Evolutionary conservation across 371 early-diverging fungal genomes (phyloP).

Genomic region (Mortierella sp.): DNA sequence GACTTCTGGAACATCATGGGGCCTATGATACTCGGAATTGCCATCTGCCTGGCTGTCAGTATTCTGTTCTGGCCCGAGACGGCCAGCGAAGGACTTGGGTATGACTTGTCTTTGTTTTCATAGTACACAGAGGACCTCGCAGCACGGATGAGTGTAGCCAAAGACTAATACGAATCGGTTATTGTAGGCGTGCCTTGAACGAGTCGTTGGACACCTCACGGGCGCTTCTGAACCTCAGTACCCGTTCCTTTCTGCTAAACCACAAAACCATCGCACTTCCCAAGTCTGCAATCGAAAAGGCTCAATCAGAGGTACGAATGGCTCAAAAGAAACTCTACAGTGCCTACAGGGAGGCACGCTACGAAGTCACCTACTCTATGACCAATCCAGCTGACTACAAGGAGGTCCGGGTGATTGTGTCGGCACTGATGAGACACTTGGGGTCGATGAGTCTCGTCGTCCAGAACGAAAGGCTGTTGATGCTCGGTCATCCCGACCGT

Average conservation of each 20-base stretch:
- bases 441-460: conserved; percentile 53
- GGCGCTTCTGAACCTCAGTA: conserved; percentile 37
- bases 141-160: neutral
- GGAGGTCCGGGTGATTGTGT: conserved; percentile 34
- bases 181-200: conserved; percentile 38
- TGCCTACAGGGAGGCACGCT: conserved; percentile 50
- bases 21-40: conserved; percentile 32
- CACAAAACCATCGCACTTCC: conserved; percentile 48
- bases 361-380: conserved; percentile 48
- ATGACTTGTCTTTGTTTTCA: neutral
- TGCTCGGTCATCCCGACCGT: conserved; percentile 50
- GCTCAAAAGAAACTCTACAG: conserved; percentile 50
- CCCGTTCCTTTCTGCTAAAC: conserved; percentile 46
- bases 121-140: neutral
- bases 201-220: conserved; percentile 48
- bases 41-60: conserved; percentile 25
- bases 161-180: neutral
- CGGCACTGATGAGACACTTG: conserved; percentile 48
- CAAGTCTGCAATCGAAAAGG: conserved; percentile 32
- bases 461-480: conserved; percentile 49
- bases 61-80: conserved; percentile 51
- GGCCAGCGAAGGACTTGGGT: conserved; percentile 50
- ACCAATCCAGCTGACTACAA: conserved; percentile 53
- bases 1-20: conserved; percentile 29
- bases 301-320: conserved; percentile 36